Evolutionary conservation across 768 basidiomycete genomes (phyloP).

Genomic region (Trametes cinnabarina): DNA sequence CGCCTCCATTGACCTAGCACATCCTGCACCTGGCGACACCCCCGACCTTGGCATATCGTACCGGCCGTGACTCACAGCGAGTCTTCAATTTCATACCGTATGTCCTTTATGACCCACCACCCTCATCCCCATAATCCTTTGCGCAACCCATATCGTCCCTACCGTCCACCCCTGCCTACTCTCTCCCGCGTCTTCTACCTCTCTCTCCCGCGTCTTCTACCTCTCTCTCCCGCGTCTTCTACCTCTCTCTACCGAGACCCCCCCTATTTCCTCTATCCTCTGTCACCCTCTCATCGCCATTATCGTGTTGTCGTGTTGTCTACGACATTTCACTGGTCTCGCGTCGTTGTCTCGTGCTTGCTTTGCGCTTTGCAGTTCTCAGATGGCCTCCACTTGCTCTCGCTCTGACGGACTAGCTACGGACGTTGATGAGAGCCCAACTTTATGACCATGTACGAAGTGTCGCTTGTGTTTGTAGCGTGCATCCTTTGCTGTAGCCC

Average conservation of each 20-base stretch:
- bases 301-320: neutral
- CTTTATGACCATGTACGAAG: constrained; percentile 9
- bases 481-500: neutral
- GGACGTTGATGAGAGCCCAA: constrained; percentile 5
- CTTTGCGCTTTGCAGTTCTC: constrained; percentile 2
- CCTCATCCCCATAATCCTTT: neutral
- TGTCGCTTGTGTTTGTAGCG: constrained; percentile 5
- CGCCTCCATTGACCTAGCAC: neutral
- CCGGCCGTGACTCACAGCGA: neutral
- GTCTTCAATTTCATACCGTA: neutral
- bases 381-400: neutral
- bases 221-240: too few relatives aligned
- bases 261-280: too few relatives aligned
- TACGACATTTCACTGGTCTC: neutral
- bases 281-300: neutral
- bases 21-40: constrained; percentile 4
- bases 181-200: too few relatives aligned
- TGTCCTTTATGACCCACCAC: neutral
- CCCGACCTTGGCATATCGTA: constrained; percentile 8
- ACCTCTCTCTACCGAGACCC: too few relatives aligned
- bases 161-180: too few relatives aligned
- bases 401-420: neutral
- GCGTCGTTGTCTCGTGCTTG: neutral
- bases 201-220: too few relatives aligned
- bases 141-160: too few relatives aligned